Evolutionary conservation across 2,329 filamentous ascomycete genomes (phyloP).

Genomic region (Coccinonectria pachysandricola): DNA sequence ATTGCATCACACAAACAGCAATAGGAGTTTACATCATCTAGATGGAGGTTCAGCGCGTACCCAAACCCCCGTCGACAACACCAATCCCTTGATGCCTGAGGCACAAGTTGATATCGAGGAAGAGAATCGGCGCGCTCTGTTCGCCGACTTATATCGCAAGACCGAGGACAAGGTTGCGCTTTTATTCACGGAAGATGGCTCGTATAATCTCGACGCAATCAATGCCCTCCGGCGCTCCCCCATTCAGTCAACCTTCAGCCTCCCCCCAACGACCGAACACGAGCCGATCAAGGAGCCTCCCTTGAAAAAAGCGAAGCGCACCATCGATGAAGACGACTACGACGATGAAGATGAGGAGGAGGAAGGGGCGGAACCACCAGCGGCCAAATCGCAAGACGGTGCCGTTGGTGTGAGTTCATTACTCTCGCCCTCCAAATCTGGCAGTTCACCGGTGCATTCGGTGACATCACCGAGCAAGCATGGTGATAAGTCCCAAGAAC

Average conservation of each 20-base stretch:
- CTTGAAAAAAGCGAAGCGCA: conserved; percentile 63
- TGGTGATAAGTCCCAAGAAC: conserved; percentile 41
- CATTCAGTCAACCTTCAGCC: conserved; percentile 28
- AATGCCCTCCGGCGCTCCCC: conserved; percentile 39
- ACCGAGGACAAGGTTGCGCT: conserved; percentile 67
- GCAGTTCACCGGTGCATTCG: conserved; percentile 54
- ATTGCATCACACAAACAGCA: conserved; percentile 36
- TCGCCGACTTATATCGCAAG: conserved; percentile 67
- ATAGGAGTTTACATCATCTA: conserved; percentile 43
- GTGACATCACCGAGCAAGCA: conserved; percentile 51
- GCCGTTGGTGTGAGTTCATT: conserved; percentile 46
- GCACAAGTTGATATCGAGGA: conserved; percentile 52
- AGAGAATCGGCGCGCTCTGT: conserved; percentile 61
- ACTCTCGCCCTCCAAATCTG: conserved; percentile 60
- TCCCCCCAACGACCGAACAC: conserved; percentile 49
- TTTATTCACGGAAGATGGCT: conserved; percentile 56
- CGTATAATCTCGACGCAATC: conserved; percentile 42
- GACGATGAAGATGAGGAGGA: conserved; percentile 76
- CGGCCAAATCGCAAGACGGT: conserved; percentile 40
- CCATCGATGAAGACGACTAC: conserved; percentile 78
- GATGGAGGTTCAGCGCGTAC: conserved; percentile 49
- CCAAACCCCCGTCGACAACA: conserved; percentile 40
- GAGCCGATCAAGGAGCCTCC: conserved; percentile 49
- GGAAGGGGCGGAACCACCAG: conserved; percentile 46
- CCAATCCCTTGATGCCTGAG: conserved; percentile 47